Percentiles rank a stretch among this genome's conserved stretches.
Conservation (phyloP, 768 basidiomycete species). For the Hydnum rufescens region DNA sequence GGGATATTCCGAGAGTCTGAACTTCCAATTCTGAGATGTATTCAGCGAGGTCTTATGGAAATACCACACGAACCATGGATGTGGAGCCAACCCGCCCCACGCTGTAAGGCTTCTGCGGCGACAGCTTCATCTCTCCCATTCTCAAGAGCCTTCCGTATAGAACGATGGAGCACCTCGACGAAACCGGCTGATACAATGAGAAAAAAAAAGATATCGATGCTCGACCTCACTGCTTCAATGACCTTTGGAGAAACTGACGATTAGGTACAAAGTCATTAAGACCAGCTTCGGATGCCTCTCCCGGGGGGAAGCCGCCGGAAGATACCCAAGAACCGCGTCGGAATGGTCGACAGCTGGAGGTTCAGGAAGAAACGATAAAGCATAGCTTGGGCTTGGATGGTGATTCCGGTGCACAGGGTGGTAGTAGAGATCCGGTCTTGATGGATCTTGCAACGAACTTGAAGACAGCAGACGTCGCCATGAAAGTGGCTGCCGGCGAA, state of each 20-base stretch:
- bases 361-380: slow-evolving; percentile 38
- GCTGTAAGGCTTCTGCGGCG: slow-evolving; percentile 40
- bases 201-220: not conserved
- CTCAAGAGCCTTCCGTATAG: slow-evolving; percentile 31
- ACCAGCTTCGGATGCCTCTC: slow-evolving; percentile 25
- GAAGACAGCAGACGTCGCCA: too few species aligned
- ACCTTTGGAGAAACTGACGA: too few species aligned
- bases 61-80: slow-evolving; percentile 31
- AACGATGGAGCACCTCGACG: slow-evolving; percentile 36
- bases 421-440: slow-evolving; percentile 48
- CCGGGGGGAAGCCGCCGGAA: slow-evolving; percentile 28
- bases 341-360: slow-evolving; percentile 21
- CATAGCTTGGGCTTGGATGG: slow-evolving; percentile 26
- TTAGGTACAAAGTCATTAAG: slow-evolving; percentile 58
- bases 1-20: slow-evolving; percentile 59
- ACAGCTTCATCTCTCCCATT: slow-evolving; percentile 47
- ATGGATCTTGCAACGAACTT: slow-evolving; percentile 25
- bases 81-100: slow-evolving; percentile 73
- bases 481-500: too few species aligned
- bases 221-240: not conserved
- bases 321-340: slow-evolving; percentile 44
- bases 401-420: slow-evolving; percentile 38
- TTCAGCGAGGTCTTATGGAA: not conserved
- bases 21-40: not conserved
- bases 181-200: slow-evolving; percentile 30